These are phyloP conservation scores for Chaetomium globosum DNA, from an alignment of 2,329 filamentous ascomycete species.

Conservation along the genomic window DNA sequence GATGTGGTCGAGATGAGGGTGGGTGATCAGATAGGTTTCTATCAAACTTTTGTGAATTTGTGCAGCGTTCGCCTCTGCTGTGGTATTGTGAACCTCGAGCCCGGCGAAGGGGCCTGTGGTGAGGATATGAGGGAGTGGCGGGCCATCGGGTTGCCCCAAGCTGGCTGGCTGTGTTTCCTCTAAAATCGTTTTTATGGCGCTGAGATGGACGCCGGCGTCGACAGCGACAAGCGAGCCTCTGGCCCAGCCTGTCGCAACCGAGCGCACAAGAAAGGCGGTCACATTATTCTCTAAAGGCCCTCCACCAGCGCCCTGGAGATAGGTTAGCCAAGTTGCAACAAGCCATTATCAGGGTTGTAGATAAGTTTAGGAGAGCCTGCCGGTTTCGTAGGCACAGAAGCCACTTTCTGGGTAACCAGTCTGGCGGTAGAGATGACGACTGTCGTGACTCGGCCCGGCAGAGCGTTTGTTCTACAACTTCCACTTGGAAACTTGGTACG, in stretches of 20 bases:
- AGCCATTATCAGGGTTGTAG: not conserved
- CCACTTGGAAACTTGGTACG: too few species aligned
- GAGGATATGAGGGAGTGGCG: constrained; percentile 57
- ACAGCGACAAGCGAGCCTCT: constrained; percentile 86
- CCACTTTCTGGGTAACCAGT: too few species aligned
- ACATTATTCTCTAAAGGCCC: constrained; percentile 88
- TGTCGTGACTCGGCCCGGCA: too few species aligned
- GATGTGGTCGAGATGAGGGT: constrained; percentile 95
- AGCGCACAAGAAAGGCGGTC: constrained; percentile 86
- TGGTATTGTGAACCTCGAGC: constrained; percentile 67
- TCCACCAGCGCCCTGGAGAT: constrained; percentile 75
- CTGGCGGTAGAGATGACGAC: too few species aligned
- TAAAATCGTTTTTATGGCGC: constrained; percentile 79
- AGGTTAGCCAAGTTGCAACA: constrained; percentile 29
- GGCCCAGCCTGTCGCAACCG: constrained; percentile 75
- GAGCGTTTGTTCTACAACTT: too few species aligned
- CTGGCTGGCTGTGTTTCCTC: constrained; percentile 53
- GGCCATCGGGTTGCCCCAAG: constrained; percentile 41
- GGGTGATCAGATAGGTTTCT: constrained; percentile 88
- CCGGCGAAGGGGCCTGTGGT: constrained; percentile 77
- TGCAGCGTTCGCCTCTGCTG: constrained; percentile 74
- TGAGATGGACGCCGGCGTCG: constrained; percentile 87
- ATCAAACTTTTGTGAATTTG: constrained; percentile 78
- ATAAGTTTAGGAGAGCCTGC: not conserved
- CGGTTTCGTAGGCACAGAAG: not conserved